These are phyloP conservation scores for Chalciporus sp. DNA, from an alignment of 1,284 basidiomycete species.

Conservation along the genomic window DNA sequence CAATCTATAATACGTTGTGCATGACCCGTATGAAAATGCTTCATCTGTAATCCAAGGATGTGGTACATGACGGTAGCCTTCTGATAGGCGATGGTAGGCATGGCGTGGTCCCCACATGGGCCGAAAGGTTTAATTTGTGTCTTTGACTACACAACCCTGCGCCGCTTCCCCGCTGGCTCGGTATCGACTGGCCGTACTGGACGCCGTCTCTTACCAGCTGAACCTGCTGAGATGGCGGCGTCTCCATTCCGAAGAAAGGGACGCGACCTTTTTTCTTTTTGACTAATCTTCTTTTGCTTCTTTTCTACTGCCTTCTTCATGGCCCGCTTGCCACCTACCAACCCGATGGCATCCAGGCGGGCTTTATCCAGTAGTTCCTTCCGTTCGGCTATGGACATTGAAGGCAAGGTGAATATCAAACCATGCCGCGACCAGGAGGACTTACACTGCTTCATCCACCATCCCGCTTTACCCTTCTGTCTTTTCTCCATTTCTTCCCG, in stretches of 20 bases:
- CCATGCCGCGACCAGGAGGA: constrained; percentile 1
- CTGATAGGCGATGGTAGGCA: too few species aligned
- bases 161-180: constrained; percentile 22
- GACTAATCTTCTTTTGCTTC: constrained; percentile 83
- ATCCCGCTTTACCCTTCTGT: constrained; percentile 77
- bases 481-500: constrained; percentile 77
- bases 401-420: constrained; percentile 6
- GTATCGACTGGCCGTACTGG: constrained; percentile 11
- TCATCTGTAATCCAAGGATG: too few species aligned
- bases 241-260: constrained; percentile 54
- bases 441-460: constrained; percentile 88
- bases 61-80: too few species aligned
- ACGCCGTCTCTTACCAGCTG: constrained; percentile 19
- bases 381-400: constrained; percentile 65
- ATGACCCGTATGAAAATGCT: neutral
- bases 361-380: constrained; percentile 73
- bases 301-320: constrained; percentile 89
- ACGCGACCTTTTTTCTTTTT: constrained; percentile 87
- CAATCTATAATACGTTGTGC: constrained; percentile 30
- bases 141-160: constrained; percentile 19
- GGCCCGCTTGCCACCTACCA: constrained; percentile 73
- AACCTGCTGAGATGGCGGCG: constrained; percentile 4
- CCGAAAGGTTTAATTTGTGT: neutral
- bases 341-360: constrained; percentile 75
- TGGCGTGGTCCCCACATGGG: neutral